Evolutionary conservation across 768 basidiomycete species (phyloP), one percentile per base, ranked within the genome.

Genomic region (Boletus tylopilopsis): DNA sequence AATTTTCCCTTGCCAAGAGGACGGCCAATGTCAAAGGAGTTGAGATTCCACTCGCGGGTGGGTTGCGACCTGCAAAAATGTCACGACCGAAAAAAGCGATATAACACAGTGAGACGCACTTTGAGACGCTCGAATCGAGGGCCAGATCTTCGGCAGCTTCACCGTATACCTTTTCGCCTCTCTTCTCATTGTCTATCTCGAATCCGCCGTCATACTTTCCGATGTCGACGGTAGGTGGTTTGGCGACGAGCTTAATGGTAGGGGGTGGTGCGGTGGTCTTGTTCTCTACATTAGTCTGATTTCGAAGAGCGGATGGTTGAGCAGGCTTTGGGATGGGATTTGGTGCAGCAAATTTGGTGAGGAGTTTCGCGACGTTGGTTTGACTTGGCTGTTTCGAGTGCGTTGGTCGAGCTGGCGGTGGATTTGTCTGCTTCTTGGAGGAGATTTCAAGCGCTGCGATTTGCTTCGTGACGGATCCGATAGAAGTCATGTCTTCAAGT

Each of bases 1-100:
- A 98, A 99, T 73, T 98, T 98, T 39, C 96, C 96, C 67, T 98
- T 97, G n/a, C 96, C 96, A 2, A 99, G 78, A 4, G 94, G 93
- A 11, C 93, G 82, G 16, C 96, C 95, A 62, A 98, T 95, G 55
- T 96, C 92, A 59, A 99, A 96, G 46, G 84, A 78, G 50, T 81
- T 80, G 5, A 98, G 74, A 25, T 80, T 82, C 87, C 94, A 93
- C 61, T 92, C 90, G 18, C 84, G 80, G 0, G 90, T 92, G 18
- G 89, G 90, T 32, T 73, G 77, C 53, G 73, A 76, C 48, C 87
- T 88, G 48, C n/a, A 40, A 13, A 25, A 42, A 43, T 27, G 25
- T 56, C 33, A 57, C 15, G 46, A 35, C 24, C 10, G 8, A 40
- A 6, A 27, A 16, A 18, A 23, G 23, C 2, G 23, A n/a, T 3